Base-by-base conservation (phyloP, 768 basidiomycete species). In the Podaxis sp. region DNA sequence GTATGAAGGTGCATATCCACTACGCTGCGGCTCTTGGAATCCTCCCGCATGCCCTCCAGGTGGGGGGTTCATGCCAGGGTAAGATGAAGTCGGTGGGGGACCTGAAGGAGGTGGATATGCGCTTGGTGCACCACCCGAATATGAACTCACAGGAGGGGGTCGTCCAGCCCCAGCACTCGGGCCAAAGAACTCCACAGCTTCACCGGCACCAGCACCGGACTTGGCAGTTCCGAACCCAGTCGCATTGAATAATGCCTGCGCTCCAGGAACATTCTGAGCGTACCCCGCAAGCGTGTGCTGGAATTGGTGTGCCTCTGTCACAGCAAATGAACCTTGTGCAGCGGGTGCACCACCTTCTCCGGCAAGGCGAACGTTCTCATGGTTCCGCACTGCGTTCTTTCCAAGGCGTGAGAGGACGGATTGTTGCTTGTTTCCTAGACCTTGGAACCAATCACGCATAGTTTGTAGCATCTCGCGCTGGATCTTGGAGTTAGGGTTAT, bases 401-500 rank as follows among this genome's bases (percentile, higher is more conserved):
- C 76, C 75, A 28, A 93, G 81, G 24, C 88, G 85, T 30, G 76
- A 72, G 42, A 94, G 68, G 40, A 84, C 74, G 26, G 81, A 79
- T 30, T 77, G 70, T 64, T 84, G 80, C 61, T 78, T 77, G 13
- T 74, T 56, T 3, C 84, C 82, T 12, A 87, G 81, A 7, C 75
- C 75, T 53, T 81, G 70, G 42, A 86, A 77, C 91, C 90, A 93
- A 46, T 72, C 74, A 44, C 73, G 76, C 84, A 94, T 82, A 67
- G 79, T 84, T 64, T 84, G 82, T 64, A 92, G 71, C 92, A 95
- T 93, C 67, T 90, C 85, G 59, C 83, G 80, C 72, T 94, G 92
- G 36, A 93, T 78, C 63, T 82, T 80, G 1, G 88, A 90, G 65
- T 77, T 73, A 36, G 73, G 69, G 70, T 87, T 81, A 71, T 88